Percentiles rank a stretch among this genome's conserved stretches.
Evolutionary conservation across 108 stramenopile species (phyloP).

Genomic region (Thalassiosira profunda): DNA sequence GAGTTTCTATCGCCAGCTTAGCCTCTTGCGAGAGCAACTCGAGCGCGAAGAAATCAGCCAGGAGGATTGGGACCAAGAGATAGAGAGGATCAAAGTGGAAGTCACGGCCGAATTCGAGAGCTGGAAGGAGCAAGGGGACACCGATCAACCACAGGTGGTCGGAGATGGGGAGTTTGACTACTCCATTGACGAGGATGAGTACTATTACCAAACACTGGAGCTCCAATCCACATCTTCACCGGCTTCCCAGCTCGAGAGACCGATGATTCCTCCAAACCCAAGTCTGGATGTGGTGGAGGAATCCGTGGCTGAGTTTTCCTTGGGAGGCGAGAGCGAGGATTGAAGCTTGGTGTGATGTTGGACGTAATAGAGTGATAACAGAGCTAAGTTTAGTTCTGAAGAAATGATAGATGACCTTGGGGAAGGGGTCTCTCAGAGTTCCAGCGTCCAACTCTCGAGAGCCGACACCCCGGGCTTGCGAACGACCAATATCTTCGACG

Average conservation of each 20-base stretch:
- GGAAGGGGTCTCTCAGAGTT: too few species aligned
- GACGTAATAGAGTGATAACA: too few species aligned
- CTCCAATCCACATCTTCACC: constrained; percentile 23
- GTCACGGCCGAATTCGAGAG: constrained; percentile 41
- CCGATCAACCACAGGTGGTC: constrained; percentile 9
- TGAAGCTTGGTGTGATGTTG: not conserved
- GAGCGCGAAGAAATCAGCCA: constrained; percentile 41
- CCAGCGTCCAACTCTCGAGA: constrained; percentile 64
- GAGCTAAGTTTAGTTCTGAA: too few species aligned
- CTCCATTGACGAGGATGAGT: constrained; percentile 40
- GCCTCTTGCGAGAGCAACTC: constrained; percentile 34
- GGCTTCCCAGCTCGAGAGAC: constrained; percentile 17
- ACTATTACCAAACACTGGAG: constrained; percentile 42
- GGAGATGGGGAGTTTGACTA: constrained; percentile 44
- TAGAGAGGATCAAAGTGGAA: constrained; percentile 40
- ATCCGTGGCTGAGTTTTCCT: constrained; percentile 36
- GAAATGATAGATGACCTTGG: too few species aligned
- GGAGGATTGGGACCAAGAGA: constrained; percentile 46
- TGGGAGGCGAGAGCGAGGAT: constrained; percentile 22
- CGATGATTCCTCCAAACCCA: constrained; percentile 28
- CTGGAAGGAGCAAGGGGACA: constrained; percentile 14
- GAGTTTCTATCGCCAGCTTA: constrained; percentile 42
- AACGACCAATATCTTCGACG: constrained; percentile 70
- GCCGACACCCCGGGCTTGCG: constrained; percentile 83
- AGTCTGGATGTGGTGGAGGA: constrained; percentile 38